Base-by-base conservation (phyloP, 2,329 filamentous ascomycete genomes). In the Chalara sp. region DNA sequence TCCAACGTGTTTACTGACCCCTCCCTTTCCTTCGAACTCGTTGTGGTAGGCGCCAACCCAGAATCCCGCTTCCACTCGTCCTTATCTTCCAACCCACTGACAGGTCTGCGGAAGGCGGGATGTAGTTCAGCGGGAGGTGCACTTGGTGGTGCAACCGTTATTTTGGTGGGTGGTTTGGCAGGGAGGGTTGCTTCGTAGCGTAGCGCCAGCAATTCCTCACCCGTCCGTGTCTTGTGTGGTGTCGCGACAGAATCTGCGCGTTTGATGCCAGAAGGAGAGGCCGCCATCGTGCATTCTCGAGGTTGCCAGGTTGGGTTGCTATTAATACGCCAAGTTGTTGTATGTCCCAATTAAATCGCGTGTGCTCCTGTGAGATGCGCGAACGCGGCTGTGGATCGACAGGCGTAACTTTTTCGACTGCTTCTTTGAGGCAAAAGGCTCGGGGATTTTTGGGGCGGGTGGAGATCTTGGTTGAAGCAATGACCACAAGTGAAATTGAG, bases 161-260 rank as follows among this genome's bases (percentile, higher is more conserved):
- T 60, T 44, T 75, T 74, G 56, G 81, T 78, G 35, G 80, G 81
- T 53, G 76, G 76, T 64, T 78, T 75, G 45, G 76, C 76, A 58
- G 77, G 73, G 47, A 75, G 68, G 35, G 78, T 80, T 65, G 83
- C 75, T 62, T 84, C 81, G 68, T 84, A 84, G 52, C 78, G 76
- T 50, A 84, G 61, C 45, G 74, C 74, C 52, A 83, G 71, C 58
- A 83, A 46, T 7, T 53, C 56, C 40, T 61, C 47, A 40, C 60
- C 57, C 29, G 46, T 44, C 13, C 52, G 50, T 31, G 55, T 51
- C 8, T 52, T 44, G 35, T 35, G 33, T 21, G 32, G 32, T 12
- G 32, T 46, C 12, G 44, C 12, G 28, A 8, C 30, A 29, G 33
- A 48, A 41, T 47, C 52, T 42, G 37, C 49, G 50, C 52, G 52